Evolutionary conservation across 2,329 filamentous ascomycete genomes (phyloP).

Genomic region (Nannizziopsis barbatae): DNA sequence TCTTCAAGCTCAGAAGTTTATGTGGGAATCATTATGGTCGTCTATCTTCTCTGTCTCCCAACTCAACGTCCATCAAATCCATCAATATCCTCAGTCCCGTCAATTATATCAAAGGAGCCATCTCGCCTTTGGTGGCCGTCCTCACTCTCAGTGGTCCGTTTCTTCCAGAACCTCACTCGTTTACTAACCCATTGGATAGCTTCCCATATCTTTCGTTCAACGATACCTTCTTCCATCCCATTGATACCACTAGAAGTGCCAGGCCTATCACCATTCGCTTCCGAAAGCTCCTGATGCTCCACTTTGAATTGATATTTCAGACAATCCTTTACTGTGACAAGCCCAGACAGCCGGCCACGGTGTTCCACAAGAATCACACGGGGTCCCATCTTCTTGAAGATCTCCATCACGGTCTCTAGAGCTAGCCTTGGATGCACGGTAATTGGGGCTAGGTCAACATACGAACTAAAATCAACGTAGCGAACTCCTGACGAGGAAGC

Average conservation of each 20-base stretch:
- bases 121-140: conserved; percentile 1
- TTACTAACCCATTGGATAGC: conserved; percentile 26
- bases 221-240: conserved; percentile 16
- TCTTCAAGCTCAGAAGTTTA: too few relatives aligned
- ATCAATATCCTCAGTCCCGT: conserved; percentile 43
- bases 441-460: conserved; percentile 79
- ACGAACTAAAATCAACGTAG: conserved; percentile 68
- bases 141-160: conserved; percentile 1
- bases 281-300: conserved; percentile 64
- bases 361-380: conserved; percentile 88
- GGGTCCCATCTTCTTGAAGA: conserved; percentile 96
- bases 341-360: conserved; percentile 66
- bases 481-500: conserved; percentile 46
- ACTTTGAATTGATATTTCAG: conserved; percentile 95
- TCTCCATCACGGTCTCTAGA: conserved; percentile 93
- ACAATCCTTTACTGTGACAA: conserved; percentile 95
- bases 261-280: conserved; percentile 22
- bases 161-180: conserved; percentile 16
- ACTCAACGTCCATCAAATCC: conserved; percentile 38
- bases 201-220: conserved; percentile 31
- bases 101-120: conserved; percentile 35
- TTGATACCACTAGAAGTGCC: conserved; percentile 15
- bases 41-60: conserved; percentile 29
- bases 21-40: not conserved
- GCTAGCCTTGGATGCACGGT: conserved; percentile 83